phyloP scores from a whole-genome alignment of 2,329 filamentous ascomycete species.

The Ilyonectria mors-panacis region DNA sequence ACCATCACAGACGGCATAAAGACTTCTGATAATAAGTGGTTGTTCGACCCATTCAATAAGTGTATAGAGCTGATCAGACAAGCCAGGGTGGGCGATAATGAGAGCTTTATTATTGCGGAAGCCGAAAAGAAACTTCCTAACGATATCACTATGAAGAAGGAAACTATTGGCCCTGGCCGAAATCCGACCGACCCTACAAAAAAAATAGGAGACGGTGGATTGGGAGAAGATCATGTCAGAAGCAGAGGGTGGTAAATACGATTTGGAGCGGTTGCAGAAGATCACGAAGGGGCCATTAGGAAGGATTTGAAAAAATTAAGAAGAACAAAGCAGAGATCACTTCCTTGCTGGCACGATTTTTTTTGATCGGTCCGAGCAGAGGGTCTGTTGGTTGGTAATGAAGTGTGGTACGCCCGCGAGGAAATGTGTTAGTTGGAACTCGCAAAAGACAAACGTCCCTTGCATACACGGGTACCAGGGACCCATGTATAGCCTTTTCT shows the following conservation, averaged over 20 bases:
- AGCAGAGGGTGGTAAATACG: neutral
- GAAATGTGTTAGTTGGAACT: slow-evolving; percentile 5
- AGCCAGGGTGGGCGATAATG: slow-evolving; percentile 15
- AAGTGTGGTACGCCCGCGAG: slow-evolving; percentile 2
- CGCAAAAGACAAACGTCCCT: slow-evolving; percentile 17
- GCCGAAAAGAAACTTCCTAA: slow-evolving; percentile 5
- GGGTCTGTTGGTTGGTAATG: slow-evolving; percentile 7
- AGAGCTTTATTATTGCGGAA: slow-evolving; percentile 3
- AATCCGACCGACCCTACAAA: neutral
- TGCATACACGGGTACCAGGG: slow-evolving; percentile 3
- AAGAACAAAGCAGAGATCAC: neutral
- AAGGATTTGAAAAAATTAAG: slow-evolving; percentile 2
- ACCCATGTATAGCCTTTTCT: slow-evolving; percentile 2
- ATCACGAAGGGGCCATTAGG: slow-evolving; percentile 5
- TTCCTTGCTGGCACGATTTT: neutral
- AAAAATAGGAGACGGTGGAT: slow-evolving; percentile 15
- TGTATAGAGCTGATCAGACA: neutral
- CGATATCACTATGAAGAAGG: slow-evolving; percentile 11
- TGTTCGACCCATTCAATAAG: slow-evolving; percentile 20
- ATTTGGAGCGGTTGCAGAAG: neutral
- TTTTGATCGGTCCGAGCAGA: slow-evolving; percentile 6
- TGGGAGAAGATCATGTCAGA: slow-evolving; percentile 8
- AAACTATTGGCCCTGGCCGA: neutral
- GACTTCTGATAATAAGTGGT: neutral
- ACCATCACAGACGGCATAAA: slow-evolving; percentile 6